Evolutionary conservation across 2,329 filamentous ascomycete genomes (phyloP).

Genomic region (Arthrobotrys pseudoclavata): DNA sequence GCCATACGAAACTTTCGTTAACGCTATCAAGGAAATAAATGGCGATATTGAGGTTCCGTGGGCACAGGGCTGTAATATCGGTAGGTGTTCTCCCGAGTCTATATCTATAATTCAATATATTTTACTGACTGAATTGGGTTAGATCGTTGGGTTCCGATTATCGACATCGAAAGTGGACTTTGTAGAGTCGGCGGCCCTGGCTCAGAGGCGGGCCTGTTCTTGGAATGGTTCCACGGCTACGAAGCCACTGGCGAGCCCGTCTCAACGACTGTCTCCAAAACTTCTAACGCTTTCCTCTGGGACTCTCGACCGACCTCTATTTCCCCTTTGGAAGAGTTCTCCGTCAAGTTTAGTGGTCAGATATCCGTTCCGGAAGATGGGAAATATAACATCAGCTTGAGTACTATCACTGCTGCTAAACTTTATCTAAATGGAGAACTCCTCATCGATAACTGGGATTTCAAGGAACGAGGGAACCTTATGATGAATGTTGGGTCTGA

Average conservation of each 20-base stretch:
- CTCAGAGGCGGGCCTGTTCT: conserved; percentile 37
- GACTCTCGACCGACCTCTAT: conserved; percentile 37
- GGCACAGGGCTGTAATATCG: conserved; percentile 47
- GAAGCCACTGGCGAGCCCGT: conserved; percentile 38
- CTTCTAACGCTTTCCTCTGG: conserved; percentile 39
- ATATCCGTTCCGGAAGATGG: conserved; percentile 49
- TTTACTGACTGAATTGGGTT: not conserved
- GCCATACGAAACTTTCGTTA: conserved; percentile 54
- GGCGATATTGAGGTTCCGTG: conserved; percentile 39
- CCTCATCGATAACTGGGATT: conserved; percentile 60
- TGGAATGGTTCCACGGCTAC: conserved; percentile 56
- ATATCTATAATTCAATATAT: not conserved
- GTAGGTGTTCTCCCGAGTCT: conserved; percentile 14
- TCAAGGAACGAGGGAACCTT: conserved; percentile 50
- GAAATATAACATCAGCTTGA: conserved; percentile 56
- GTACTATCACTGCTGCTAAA: conserved; percentile 46
- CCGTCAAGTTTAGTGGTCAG: conserved; percentile 39
- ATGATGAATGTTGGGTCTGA: conserved; percentile 59
- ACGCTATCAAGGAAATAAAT: conserved; percentile 43
- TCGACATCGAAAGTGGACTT: conserved; percentile 39
- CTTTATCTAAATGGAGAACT: conserved; percentile 48
- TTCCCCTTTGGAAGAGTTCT: conserved; percentile 24
- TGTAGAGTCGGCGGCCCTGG: conserved; percentile 38
- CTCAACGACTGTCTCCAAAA: conserved; percentile 36
- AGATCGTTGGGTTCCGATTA: conserved; percentile 53